phyloP scores from a whole-genome alignment of 495 filamentous ascomycete species.

The Trichoderma orchidacearum region DNA sequence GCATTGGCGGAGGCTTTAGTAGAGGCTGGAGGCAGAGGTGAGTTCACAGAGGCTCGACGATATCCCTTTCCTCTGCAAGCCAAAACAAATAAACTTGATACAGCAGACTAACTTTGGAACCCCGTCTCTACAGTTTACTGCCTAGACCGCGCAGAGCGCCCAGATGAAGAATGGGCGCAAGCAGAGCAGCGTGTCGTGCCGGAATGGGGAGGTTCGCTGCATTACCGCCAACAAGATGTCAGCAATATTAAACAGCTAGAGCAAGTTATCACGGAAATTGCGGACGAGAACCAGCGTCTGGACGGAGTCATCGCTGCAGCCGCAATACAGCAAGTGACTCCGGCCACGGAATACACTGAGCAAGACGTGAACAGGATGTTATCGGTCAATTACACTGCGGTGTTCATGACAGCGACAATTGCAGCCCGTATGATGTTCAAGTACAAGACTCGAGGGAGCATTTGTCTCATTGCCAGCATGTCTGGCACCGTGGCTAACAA shows the following conservation, averaged over 20 bases:
- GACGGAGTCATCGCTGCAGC: slow-evolving; percentile 70
- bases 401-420: slow-evolving; percentile 61
- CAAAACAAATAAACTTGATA: too few species aligned
- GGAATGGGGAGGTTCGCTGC: slow-evolving; percentile 39
- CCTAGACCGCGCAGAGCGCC: slow-evolving; percentile 39
- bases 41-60: slow-evolving; percentile 1
- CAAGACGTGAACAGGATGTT: slow-evolving; percentile 60
- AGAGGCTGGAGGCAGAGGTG: slow-evolving; percentile 55
- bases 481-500: slow-evolving; percentile 60
- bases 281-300: slow-evolving; percentile 37
- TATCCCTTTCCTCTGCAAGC: too few species aligned
- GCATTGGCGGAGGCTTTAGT: slow-evolving; percentile 55
- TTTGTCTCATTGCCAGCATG: slow-evolving; percentile 64
- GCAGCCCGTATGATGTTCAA: slow-evolving; percentile 65
- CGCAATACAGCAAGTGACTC: slow-evolving; percentile 55
- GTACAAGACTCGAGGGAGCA: slow-evolving; percentile 57
- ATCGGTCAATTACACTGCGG: slow-evolving; percentile 62
- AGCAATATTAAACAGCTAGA: slow-evolving; percentile 43
- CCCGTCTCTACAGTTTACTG: slow-evolving; percentile 39
- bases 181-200: slow-evolving; percentile 31
- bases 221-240: slow-evolving; percentile 53
- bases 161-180: slow-evolving; percentile 35
- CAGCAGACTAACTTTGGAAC: not conserved
- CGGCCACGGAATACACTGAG: slow-evolving; percentile 54
- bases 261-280: slow-evolving; percentile 37